phyloP scores from a whole-genome alignment of 257 asterid genomes.

The Jacaranda mimosifolia region DNA sequence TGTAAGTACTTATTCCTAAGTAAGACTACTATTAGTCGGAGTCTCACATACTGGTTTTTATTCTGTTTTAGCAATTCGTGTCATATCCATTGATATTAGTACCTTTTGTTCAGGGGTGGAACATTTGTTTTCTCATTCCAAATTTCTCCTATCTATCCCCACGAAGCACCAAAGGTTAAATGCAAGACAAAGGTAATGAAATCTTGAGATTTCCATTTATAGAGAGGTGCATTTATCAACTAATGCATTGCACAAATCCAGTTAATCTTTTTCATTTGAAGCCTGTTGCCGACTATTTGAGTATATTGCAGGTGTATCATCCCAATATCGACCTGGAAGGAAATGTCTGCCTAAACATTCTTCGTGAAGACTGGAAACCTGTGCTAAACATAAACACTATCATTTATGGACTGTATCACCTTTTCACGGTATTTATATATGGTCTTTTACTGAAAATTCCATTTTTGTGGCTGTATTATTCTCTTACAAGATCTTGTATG shows the following conservation, averaged over 20 bases:
- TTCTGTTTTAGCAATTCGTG: background rate
- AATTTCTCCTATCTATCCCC: slow-evolving; percentile 93
- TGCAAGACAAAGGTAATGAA: slow-evolving; percentile 94
- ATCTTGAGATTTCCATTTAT: background rate
- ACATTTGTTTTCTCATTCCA: slow-evolving; percentile 89
- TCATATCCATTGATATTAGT: slow-evolving; percentile 26
- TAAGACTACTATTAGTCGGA: background rate
- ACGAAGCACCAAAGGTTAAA: slow-evolving; percentile 98
- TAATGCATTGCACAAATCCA: background rate
- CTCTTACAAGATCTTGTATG: slow-evolving; percentile 33
- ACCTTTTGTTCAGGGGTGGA: slow-evolving; percentile 65
- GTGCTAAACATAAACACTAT: slow-evolving; percentile 92
- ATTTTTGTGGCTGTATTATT: background rate
- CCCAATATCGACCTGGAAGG: slow-evolving; percentile 98
- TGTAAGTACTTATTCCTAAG: slow-evolving; percentile 52
- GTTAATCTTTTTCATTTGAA: background rate
- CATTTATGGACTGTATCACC: slow-evolving; percentile 89
- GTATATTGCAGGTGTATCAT: slow-evolving; percentile 78
- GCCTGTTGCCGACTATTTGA: background rate
- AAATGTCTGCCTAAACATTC: slow-evolving; percentile 97
- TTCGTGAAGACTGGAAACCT: slow-evolving; percentile 99
- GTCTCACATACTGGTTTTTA: background rate
- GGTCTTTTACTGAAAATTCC: background rate
- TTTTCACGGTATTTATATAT: slow-evolving; percentile 74
- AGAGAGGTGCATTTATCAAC: slow-evolving; percentile 1